Conservation (phyloP, 1,284 basidiomycete species). For the Boletellus deceptivus region DNA sequence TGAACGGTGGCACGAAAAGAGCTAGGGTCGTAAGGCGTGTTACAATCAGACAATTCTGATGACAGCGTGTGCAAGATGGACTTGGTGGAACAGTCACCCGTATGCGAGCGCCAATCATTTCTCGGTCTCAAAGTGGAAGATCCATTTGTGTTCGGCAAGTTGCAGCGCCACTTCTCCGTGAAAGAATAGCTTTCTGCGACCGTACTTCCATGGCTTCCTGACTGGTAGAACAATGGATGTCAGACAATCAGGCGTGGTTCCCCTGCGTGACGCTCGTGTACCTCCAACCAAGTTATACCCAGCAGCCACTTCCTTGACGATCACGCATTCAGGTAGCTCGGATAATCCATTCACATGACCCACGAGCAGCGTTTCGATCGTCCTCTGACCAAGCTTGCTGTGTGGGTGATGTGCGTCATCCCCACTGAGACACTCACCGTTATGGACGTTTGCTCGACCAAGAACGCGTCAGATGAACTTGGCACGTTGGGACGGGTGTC, state of each 20-base stretch:
- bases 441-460: slow-evolving; percentile 10
- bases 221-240: slow-evolving; percentile 14
- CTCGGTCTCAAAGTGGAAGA: slow-evolving; percentile 18
- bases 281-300: slow-evolving; percentile 26
- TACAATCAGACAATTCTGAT: slow-evolving; percentile 2
- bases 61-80: slow-evolving; percentile 1
- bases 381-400: slow-evolving; percentile 11
- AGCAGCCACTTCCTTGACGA: slow-evolving; percentile 6
- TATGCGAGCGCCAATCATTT: background rate
- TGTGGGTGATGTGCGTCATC: background rate
- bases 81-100: background rate
- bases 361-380: slow-evolving; percentile 25
- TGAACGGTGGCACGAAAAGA: slow-evolving; percentile 68
- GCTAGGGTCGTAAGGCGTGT: slow-evolving; percentile 32
- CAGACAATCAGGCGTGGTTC: background rate
- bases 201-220: slow-evolving; percentile 29
- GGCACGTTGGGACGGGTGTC: slow-evolving; percentile 7
- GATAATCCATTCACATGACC: slow-evolving; percentile 16
- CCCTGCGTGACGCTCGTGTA: slow-evolving; percentile 1
- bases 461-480: slow-evolving; percentile 7
- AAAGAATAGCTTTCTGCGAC: slow-evolving; percentile 26
- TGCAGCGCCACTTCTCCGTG: slow-evolving; percentile 18
- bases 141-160: slow-evolving; percentile 29
- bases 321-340: slow-evolving; percentile 19
- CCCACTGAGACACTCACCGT: slow-evolving; percentile 18